phyloP scores from a whole-genome alignment of 2,329 filamentous ascomycete genomes.

The Curvularia hawaiiensis region DNA sequence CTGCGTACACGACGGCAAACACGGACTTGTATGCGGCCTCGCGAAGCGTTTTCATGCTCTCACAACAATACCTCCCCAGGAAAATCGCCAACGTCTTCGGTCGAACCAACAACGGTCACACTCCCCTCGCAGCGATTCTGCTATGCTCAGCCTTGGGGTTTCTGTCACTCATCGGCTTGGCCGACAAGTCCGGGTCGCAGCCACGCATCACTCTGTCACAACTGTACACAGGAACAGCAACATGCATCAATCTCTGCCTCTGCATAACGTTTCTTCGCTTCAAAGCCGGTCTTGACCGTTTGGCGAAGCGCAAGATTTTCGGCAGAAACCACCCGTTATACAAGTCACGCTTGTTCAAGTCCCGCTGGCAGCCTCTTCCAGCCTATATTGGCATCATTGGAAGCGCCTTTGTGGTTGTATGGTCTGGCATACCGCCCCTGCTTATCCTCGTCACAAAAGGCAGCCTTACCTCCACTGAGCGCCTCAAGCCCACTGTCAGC shows the following conservation, averaged over 20 bases:
- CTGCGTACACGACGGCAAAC: conserved; percentile 41
- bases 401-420: conserved; percentile 31
- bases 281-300: conserved; percentile 25
- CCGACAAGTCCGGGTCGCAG: conserved; percentile 29
- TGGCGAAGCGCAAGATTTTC: conserved; percentile 25
- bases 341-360: conserved; percentile 34
- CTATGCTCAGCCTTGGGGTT: conserved; percentile 35
- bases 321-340: conserved; percentile 32
- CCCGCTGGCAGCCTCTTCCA: conserved; percentile 40
- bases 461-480: conserved; percentile 11
- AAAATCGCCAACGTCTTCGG: conserved; percentile 30
- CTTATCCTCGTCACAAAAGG: conserved; percentile 28
- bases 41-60: conserved; percentile 37
- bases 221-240: conserved; percentile 35
- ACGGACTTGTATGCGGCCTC: conserved; percentile 39
- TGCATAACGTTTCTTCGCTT: conserved; percentile 41
- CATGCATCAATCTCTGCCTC: conserved; percentile 35
- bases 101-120: conserved; percentile 39
- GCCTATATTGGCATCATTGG: conserved; percentile 37
- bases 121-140: conserved; percentile 36
- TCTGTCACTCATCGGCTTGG: conserved; percentile 34
- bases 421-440: conserved; percentile 34
- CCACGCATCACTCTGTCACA: conserved; percentile 32
- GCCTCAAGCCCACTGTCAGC: conserved; percentile 19
- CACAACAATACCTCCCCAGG: conserved; percentile 27